Evolutionary conservation across 495 filamentous ascomycete genomes (phyloP).

Genomic region (Amphirosellinia nigrospora): DNA sequence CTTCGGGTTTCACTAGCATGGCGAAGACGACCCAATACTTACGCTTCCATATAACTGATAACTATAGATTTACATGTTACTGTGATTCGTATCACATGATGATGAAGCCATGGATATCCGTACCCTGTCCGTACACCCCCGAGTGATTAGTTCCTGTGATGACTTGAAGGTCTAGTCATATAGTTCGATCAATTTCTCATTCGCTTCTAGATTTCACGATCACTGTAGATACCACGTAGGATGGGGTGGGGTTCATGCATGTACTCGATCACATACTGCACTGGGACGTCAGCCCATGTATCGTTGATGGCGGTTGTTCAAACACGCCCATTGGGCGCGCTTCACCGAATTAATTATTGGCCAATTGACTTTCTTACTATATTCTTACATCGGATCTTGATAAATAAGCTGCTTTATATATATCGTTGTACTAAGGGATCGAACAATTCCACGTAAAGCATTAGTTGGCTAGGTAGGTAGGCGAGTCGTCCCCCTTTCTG

Average conservation of each 20-base stretch:
- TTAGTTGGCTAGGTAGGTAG: neutral
- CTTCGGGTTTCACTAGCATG: neutral
- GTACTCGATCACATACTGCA: conserved; percentile 4
- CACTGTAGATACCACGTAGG: neutral
- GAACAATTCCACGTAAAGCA: too few relatives aligned
- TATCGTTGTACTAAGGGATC: too few relatives aligned
- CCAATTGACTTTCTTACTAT: neutral
- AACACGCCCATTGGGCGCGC: conserved; percentile 35
- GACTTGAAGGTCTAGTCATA: neutral
- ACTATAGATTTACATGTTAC: neutral
- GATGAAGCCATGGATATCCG: too few relatives aligned
- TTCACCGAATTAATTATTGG: conserved; percentile 4
- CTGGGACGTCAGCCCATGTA: conserved; percentile 23
- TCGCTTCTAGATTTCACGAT: neutral
- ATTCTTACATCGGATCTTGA: neutral
- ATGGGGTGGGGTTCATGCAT: conserved; percentile 6
- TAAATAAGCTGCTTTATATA: neutral
- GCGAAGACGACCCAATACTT: neutral
- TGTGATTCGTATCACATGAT: neutral
- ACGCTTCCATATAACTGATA: neutral
- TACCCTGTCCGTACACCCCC: neutral
- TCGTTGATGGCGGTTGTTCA: conserved; percentile 38
- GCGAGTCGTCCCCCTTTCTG: neutral
- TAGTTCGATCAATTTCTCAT: neutral
- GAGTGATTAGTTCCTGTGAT: neutral